Evolutionary conservation across 2,329 filamentous ascomycete species (phyloP), one percentile per base, ranked within the genome.

Genomic region (Claviceps sp.): DNA sequence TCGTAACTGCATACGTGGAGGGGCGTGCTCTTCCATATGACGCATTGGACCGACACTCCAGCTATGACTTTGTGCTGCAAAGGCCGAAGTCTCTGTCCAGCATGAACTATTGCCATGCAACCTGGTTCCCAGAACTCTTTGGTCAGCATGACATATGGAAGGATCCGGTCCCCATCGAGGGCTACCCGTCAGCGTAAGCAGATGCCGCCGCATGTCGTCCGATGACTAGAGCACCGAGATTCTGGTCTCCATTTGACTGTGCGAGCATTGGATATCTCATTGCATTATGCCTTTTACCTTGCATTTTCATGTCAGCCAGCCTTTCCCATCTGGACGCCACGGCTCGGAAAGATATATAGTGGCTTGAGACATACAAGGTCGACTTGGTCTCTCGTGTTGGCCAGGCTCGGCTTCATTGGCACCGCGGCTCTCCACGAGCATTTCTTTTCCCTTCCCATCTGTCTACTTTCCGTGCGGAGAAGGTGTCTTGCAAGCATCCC

Each of bases 361-460:
- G 48, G 52, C 52, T 50, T 53, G 52, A 48, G 48, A 50, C 52
- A 53, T 16, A 49, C 51, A 49, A 22, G n/a, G 26, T 45, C 48
- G 40, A 45, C 18, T 34, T 44, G 34, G 14, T 42, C 7, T 42
- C 47, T 30, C 47, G 22, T 49, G 38, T 30, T 42, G 47, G 37
- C 30, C 18, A 49, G 48, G 48, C 26, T 30, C 26, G 26, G 5
- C n/a, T 49, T 22, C 48, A 49, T 49, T 37, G 24, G 24, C 18
- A 49, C 38, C 11, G 16, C 6, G 20, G 40, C 40, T 43, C 42
- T 9, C 34, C 45, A 47, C 4, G 37, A 50, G 22, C 48, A 22
- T 50, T 44, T 16, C 24, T 7, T n/a, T 34, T 11, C 9, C 30
- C 16, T 40, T 37, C 14, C 42, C n/a, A 26, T 26, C 13, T 14